Evolutionary conservation across 1,284 basidiomycete genomes (phyloP).

Genomic region (Sutorius eximius): DNA sequence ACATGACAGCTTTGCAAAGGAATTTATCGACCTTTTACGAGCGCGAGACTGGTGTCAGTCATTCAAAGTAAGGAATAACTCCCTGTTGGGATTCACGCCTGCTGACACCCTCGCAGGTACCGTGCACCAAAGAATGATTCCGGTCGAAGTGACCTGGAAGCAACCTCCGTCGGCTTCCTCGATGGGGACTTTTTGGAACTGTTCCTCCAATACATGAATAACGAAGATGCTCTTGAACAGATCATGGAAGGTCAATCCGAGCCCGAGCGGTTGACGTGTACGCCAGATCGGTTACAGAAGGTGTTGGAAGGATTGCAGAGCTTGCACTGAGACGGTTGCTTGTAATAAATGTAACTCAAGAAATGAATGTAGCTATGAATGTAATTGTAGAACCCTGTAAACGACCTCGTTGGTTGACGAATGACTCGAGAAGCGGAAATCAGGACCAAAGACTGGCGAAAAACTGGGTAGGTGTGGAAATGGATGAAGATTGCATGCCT

Average conservation of each 20-base stretch:
- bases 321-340: constrained; percentile 50
- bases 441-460: constrained; percentile 23
- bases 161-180: constrained; percentile 71
- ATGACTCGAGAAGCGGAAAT: constrained; percentile 2
- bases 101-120: constrained; percentile 46
- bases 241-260: constrained; percentile 56
- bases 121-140: constrained; percentile 60
- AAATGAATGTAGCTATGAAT: constrained; percentile 3
- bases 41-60: constrained; percentile 61
- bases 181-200: constrained; percentile 87
- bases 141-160: constrained; percentile 57
- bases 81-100: not conserved
- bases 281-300: constrained; percentile 46
- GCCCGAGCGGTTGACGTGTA: constrained; percentile 51
- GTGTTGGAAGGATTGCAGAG: constrained; percentile 61
- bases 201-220: constrained; percentile 48
- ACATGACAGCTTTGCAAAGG: constrained; percentile 74
- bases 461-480: constrained; percentile 4
- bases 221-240: constrained; percentile 40
- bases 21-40: constrained; percentile 65
- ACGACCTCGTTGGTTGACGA: constrained; percentile 1
- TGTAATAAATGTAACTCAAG: constrained; percentile 6
- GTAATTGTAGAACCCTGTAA: constrained; percentile 10
- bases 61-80: constrained; percentile 55
- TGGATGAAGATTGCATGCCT: constrained; percentile 1